Evolutionary conservation across 1,284 basidiomycete genomes (phyloP), one percentile per base, ranked within the genome.

Genomic region (Chalciporus sp.): DNA sequence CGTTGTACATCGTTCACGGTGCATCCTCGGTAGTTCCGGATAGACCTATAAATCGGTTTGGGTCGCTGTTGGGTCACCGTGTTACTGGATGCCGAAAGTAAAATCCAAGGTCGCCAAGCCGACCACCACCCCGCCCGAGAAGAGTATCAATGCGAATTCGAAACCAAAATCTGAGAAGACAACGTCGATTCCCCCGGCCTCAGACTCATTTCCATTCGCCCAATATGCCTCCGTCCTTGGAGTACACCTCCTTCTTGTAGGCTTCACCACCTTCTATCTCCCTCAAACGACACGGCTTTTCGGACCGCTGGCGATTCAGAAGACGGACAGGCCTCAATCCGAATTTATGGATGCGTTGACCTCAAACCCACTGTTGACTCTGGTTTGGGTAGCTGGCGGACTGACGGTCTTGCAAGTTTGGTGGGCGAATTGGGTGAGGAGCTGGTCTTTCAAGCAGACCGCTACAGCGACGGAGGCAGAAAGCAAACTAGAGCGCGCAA

Each of bases 181-280:
- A 17, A 35, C 47, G 20, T 51, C 29, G 43, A 31, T 20, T 17
- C 31, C 37, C 10, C 37, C 39, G 10, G 28, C 44, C 0, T 4
- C 20, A 6, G 54, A 51, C 27, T 46, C 54, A 54, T 79, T 80
- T 60, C 77, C 79, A 27, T 71, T 79, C 39, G 75, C 76, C 10
- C 74, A 77, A 43, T 92, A 92, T 74, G 81, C 83, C 51, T 84
- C 88, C n/a, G 72, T 85, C 16, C 83, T 91, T n/a, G 83, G 83
- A 29, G 84, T 91, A 27, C 87, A 90, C 65, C 77, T 83, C 1
- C 76, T 81, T 20, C 81, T 93, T 7, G 79, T 92, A 51, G 67
- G 75, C 2, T 90, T 90, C 62, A 78, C 80, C 7, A 81, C 84
- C 7, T 73, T 90, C 47, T 85, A 84, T 63, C 76, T 89, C 16